A percentile compares a stretch with the other conserved stretches of the same genome.
Conservation (phyloP, 371 early-diverging fungal species). For the Capillidium rhysosporum region DNA sequence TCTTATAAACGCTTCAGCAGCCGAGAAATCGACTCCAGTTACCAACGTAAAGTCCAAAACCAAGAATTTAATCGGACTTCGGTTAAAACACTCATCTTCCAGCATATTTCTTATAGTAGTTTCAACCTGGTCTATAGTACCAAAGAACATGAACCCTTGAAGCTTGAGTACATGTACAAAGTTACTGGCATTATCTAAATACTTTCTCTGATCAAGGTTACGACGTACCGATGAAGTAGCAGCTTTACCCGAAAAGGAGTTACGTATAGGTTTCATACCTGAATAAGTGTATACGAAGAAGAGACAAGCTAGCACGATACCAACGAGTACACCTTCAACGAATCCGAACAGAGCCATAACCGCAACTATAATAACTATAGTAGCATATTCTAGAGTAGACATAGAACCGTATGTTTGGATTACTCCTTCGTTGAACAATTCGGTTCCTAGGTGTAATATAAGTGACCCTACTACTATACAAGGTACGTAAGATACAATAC, state of each 20-base stretch:
- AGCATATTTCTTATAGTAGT: constrained; percentile 40
- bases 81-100: constrained; percentile 24
- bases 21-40: constrained; percentile 84
- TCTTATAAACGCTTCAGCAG: constrained; percentile 79
- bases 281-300: constrained; percentile 83
- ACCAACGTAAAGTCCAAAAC: constrained; percentile 74
- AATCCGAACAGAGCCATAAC: constrained; percentile 79
- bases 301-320: constrained; percentile 80
- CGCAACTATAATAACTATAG: constrained; percentile 56
- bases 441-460: constrained; percentile 86
- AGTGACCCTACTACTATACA: constrained; percentile 79
- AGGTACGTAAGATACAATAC: constrained; percentile 77
- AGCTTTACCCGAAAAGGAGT: constrained; percentile 49
- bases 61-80: constrained; percentile 53
- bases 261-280: constrained; percentile 52
- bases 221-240: constrained; percentile 74
- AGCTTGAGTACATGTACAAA: constrained; percentile 75
- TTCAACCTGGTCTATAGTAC: constrained; percentile 76
- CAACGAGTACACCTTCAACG: constrained; percentile 82
- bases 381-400: constrained; percentile 65
- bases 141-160: constrained; percentile 89
- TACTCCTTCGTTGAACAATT: constrained; percentile 73
- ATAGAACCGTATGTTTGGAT: constrained; percentile 71
- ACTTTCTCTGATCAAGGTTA: constrained; percentile 67
- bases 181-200: constrained; percentile 53